A percentile compares a stretch with the other conserved stretches of the same genome.
Evolutionary conservation across 257 asterid species (phyloP).

Genomic region (Nicotiana paniculata): DNA sequence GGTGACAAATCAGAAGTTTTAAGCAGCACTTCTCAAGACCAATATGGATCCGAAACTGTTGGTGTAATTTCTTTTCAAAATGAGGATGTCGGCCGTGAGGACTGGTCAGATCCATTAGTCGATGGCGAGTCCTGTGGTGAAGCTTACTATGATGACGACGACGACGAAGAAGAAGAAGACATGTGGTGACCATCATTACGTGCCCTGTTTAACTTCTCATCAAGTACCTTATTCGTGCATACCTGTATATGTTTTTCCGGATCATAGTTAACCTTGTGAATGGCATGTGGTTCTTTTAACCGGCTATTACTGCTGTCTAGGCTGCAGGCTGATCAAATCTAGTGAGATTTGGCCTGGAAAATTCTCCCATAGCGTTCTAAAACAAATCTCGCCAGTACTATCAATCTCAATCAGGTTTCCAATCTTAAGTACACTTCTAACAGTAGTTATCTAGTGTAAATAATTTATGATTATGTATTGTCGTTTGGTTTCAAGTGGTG

Average conservation of each 20-base stretch:
- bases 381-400: neutral
- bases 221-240: neutral
- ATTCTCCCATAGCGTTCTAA: neutral
- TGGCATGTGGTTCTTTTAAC: neutral
- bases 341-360: neutral
- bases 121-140: constrained; percentile 25
- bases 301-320: neutral
- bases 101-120: constrained; percentile 22
- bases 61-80: constrained; percentile 16
- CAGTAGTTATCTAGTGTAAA: neutral
- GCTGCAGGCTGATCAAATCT: neutral
- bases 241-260: neutral
- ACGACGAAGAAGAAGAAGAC: constrained; percentile 26
- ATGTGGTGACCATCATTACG: constrained; percentile 1
- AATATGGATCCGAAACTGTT: constrained; percentile 25
- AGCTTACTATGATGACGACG: neutral
- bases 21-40: constrained; percentile 27
- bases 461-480: neutral
- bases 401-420: neutral
- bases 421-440: neutral
- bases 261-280: neutral
- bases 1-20: constrained; percentile 43
- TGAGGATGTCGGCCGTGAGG: constrained; percentile 10
- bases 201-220: neutral
- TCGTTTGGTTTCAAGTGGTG: neutral